Base-by-base conservation (phyloP, 1,284 basidiomycete genomes). In the Microbotryomycetes sp. region DNA sequence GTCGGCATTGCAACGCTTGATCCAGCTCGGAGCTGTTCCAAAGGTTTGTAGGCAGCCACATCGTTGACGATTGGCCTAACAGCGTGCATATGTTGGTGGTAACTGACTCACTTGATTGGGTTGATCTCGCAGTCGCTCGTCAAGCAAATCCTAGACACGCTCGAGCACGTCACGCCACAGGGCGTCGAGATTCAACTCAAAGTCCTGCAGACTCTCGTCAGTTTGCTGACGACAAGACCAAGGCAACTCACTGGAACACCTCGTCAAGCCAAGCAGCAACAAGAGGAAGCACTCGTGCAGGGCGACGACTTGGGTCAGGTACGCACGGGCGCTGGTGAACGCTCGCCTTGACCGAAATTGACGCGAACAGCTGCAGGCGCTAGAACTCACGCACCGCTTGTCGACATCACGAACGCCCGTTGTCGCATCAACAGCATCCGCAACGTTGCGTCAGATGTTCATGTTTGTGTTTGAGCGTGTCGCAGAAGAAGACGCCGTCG, bases 391-490 rank as follows among this genome's bases (percentile, higher is more conserved):
- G 73, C 97, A 97, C 81, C 90, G 85, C 75, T 79, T 97, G 26
- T 93, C 97, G 76, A 93, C 97, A 67, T 93, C 90, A 6, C 85
- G 89, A 63, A 96, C 96, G 26, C 88, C 89, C 0, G 94, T 97
- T 30, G 94, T 98, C 6, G 94, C 92, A 3, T 96, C 92, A 0
- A 98, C 94, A 1, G 96, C 94, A 0, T 93, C 93, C 0, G 94
- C 96, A 0, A 97, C 93, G 0, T 82, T 98, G 6, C 86, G 94
- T 1, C 94, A 97, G 75, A 82, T 96, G 1, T 90, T 98, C 58
- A 97, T 98, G 92, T 89, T 96, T 68, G 86, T 97, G 15, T 90
- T 97, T 54, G 94, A 98, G 78, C 93, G 96, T 72, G 88, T 97
- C 72, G 84, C 86, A 1, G 82, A 84, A 22, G 89, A 93, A 47